Evolutionary conservation across 1,284 basidiomycete species (phyloP), one percentile per base, ranked within the genome.

Genomic region (Ustilago loliicola): DNA sequence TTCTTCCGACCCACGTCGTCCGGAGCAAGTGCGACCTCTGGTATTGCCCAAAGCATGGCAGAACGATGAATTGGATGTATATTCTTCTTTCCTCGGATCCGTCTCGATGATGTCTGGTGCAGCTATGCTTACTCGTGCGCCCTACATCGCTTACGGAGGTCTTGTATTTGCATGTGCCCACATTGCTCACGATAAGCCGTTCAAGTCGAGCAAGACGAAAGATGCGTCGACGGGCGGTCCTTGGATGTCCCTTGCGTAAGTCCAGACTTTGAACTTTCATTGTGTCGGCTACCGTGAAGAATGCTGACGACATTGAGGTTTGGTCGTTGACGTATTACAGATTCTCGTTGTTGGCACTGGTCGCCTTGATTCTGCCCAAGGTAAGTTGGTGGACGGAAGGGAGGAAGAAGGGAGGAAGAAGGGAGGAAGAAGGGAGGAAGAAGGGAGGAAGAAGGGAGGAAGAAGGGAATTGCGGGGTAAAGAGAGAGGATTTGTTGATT

Each of bases 101-200:
- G 53, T 71, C 21, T 66, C 61, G n/a, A 79, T 79, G 73, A 61
- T 79, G 57, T 61, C 59, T 10, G 70, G 70, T 3, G 73, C 70
- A n/a, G 73, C 72, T 2, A 76, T 79, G 77, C 54, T 79, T 19
- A 72, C 70, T 0, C 36, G 73, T 2, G 61, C 55, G 1, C 70
- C 77, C 0, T 66, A 73, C 42, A 60, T 76, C 25, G 77, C 77
- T 13, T 79, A 76, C 25, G 65, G 66, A n/a, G 78, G 78, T 5
- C 30, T 74, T n/a, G 30, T 80, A 21, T 80, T 80, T 34, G 73
- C 78, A 11, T 66, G 67, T 40, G 78, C 78, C 17, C 78, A 80
- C 61, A 66, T 77, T 19, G 74, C 71, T 3, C 74, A 80, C 52
- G 74, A 80, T 58, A 72, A 68, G 36, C 77, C 77, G 0, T 77